Conservation (phyloP, 129 eudicot genomes). For the Silybum marianum region DNA sequence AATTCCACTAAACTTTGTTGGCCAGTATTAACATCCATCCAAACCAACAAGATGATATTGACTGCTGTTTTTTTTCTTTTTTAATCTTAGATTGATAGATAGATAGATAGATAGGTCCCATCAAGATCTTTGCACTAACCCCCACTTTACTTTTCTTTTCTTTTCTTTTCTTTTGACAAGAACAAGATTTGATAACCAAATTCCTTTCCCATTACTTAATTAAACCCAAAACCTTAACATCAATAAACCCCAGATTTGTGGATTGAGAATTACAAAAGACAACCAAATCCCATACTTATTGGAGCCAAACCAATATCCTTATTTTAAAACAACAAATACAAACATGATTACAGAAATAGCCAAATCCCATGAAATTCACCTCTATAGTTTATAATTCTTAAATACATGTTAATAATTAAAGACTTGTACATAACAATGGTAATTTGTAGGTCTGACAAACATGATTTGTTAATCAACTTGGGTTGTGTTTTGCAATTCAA, state of each 20-base stretch:
- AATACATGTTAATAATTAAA: too few species aligned
- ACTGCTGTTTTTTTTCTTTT: background rate
- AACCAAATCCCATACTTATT: background rate
- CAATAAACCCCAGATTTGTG: background rate
- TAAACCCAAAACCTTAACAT: background rate
- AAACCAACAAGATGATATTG: background rate
- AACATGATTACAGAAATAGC: too few species aligned
- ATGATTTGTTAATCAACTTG: background rate
- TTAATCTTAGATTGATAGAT: background rate
- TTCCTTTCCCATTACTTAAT: background rate
- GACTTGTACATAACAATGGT: too few species aligned
- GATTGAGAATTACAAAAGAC: background rate
- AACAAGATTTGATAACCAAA: background rate
- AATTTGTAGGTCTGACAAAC: too few species aligned
- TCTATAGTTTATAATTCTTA: too few species aligned
- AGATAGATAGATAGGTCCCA: background rate
- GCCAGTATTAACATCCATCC: background rate
- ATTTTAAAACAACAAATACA: too few species aligned
- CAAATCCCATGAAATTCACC: too few species aligned
- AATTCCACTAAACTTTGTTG: background rate
- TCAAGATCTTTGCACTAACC: background rate
- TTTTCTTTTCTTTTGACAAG: background rate
- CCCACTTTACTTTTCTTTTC: background rate
- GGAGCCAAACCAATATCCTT: background rate
- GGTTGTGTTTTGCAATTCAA: background rate